Conservation (phyloP, 495 filamentous ascomycete species). For the Neurospora tetrasperma region DNA sequence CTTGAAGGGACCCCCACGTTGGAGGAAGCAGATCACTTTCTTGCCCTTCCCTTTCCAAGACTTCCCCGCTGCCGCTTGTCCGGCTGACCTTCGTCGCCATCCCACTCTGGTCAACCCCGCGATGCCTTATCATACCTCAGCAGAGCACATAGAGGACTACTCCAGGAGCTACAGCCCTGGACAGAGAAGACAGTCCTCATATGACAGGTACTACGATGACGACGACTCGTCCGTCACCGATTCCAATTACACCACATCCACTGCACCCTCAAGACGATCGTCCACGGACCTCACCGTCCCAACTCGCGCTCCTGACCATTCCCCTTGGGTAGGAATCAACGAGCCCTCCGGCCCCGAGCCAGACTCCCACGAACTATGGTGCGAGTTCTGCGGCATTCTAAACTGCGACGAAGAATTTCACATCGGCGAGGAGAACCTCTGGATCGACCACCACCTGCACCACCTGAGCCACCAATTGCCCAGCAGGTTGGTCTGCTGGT, state of each 20-base stretch:
- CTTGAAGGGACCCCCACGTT: not conserved
- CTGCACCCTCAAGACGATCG: not conserved
- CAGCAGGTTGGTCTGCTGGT: constrained; percentile 32
- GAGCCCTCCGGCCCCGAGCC: not conserved
- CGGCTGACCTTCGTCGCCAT: not conserved
- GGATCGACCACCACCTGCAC: constrained; percentile 27
- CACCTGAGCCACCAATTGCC: constrained; percentile 21
- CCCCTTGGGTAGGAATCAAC: not conserved
- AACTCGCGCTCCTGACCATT: not conserved
- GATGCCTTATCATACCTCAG: not conserved
- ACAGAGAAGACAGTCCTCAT: not conserved
- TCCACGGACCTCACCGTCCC: not conserved
- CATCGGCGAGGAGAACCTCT: constrained; percentile 23
- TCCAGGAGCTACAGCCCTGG: not conserved
- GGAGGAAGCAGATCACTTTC: not conserved
- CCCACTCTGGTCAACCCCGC: not conserved
- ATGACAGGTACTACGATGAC: not conserved
- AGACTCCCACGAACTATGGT: constrained; percentile 18
- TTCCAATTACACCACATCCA: not conserved
- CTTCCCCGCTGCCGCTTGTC: not conserved
- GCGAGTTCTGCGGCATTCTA: constrained; percentile 26
- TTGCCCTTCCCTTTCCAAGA: not conserved
- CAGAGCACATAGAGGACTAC: not conserved
- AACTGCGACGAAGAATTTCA: constrained; percentile 24
- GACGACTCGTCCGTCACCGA: not conserved